Evolutionary conservation across 352 stramenopile species (phyloP).

Genomic region (Phytophthora kernoviae): DNA sequence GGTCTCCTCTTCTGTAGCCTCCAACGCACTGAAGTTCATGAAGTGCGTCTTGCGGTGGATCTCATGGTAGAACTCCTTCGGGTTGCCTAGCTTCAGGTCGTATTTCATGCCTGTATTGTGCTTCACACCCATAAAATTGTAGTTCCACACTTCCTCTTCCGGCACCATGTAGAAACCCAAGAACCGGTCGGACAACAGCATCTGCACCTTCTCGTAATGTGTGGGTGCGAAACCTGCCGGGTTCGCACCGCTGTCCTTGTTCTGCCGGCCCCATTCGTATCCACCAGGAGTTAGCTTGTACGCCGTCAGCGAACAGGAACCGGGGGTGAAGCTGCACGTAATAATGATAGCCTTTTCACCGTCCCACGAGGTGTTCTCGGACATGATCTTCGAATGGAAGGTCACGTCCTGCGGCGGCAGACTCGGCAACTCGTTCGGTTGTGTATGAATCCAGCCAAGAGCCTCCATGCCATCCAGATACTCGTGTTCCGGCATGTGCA

Average conservation of each 20-base stretch:
- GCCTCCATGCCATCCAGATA: conserved; percentile 98
- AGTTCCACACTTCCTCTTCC: conserved; percentile 99
- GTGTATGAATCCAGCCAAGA: conserved; percentile 99
- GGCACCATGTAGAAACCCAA: conserved; percentile 99
- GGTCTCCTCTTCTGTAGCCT: conserved; percentile 91
- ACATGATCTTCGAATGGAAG: conserved; percentile 97
- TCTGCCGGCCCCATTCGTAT: conserved; percentile 98
- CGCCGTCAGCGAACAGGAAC: conserved; percentile 98
- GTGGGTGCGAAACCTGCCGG: conserved; percentile 95
- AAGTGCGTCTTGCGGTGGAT: conserved; percentile 99
- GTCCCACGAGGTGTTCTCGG: conserved; percentile 96
- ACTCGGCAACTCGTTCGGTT: conserved; percentile 98
- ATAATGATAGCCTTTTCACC: conserved; percentile 98
- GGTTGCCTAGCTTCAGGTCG: conserved; percentile 96
- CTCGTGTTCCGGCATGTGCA: conserved; percentile 96
- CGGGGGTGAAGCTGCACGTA: conserved; percentile 99
- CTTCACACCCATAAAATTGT: conserved; percentile 99
- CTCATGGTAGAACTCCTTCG: conserved; percentile 99
- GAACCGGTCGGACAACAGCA: conserved; percentile 99
- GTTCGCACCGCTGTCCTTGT: conserved; percentile 95
- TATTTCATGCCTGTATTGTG: conserved; percentile 98
- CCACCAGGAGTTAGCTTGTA: conserved; percentile 98
- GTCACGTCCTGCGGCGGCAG: conserved; percentile 97
- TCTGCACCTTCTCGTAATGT: conserved; percentile 99
- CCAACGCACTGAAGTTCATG: conserved; percentile 98